Evolutionary conservation across 768 basidiomycete genomes (phyloP).

Genomic region (Sutorius australiensis): DNA sequence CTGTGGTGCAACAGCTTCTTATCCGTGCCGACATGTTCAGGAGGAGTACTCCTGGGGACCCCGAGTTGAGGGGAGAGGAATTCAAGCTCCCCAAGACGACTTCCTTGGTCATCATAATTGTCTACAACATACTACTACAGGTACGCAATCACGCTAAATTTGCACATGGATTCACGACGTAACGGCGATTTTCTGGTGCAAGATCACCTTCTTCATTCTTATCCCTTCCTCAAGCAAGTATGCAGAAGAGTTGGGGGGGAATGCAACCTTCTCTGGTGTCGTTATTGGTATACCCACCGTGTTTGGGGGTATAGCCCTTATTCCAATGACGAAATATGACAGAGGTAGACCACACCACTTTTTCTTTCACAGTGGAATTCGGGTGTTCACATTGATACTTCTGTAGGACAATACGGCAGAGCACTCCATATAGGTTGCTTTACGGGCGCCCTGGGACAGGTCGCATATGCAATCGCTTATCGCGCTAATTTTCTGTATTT

Average conservation of each 20-base stretch:
- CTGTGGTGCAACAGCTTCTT: conserved; percentile 10
- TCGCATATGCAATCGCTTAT: conserved; percentile 62
- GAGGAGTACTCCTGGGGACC: conserved; percentile 1
- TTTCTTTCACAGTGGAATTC: background rate
- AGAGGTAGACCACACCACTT: conserved; percentile 38
- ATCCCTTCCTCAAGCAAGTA: conserved; percentile 66
- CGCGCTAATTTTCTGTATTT: conserved; percentile 57
- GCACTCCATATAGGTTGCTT: conserved; percentile 56
- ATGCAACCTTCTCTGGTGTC: conserved; percentile 66
- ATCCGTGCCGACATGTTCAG: background rate
- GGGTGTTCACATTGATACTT: background rate
- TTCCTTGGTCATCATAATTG: conserved; percentile 44
- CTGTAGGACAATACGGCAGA: conserved; percentile 48
- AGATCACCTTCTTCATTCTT: conserved; percentile 68
- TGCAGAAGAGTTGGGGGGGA: conserved; percentile 58
- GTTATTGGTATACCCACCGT: conserved; percentile 64
- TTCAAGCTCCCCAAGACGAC: conserved; percentile 46
- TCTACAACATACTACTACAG: conserved; percentile 44
- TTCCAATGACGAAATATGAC: conserved; percentile 55
- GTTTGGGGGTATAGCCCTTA: conserved; percentile 53
- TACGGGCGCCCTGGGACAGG: conserved; percentile 50
- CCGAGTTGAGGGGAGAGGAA: conserved; percentile 31
- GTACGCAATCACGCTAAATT: conserved; percentile 23
- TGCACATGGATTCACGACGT: background rate
- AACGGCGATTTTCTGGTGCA: background rate